Conservation (phyloP, 306 rosid genomes). For the Lathyrus aphaca region DNA sequence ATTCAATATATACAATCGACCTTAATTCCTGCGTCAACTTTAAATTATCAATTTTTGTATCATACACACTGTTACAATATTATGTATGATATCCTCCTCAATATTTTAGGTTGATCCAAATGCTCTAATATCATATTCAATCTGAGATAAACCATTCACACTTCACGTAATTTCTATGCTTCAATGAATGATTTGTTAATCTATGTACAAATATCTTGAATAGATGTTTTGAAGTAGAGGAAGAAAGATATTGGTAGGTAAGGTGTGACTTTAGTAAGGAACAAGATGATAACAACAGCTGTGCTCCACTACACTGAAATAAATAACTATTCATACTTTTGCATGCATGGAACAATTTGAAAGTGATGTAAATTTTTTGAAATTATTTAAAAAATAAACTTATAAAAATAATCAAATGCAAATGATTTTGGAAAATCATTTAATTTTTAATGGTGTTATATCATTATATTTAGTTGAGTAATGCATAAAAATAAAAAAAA, state of each 20-base stretch:
- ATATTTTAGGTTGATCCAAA: no score
- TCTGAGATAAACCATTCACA: no score
- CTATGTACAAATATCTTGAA: neutral
- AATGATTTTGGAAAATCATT: neutral
- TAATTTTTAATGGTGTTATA: neutral
- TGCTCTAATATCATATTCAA: no score
- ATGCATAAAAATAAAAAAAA: neutral
- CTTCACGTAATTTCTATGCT: no score
- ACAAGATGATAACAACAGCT: conserved; percentile 6
- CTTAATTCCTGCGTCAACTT: no score
- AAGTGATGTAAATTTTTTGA: neutral
- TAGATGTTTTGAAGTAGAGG: neutral
- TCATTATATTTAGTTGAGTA: neutral
- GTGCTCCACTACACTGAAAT: conserved; percentile 38
- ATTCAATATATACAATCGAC: no score
- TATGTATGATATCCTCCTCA: no score
- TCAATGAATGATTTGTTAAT: no score
- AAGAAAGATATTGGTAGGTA: neutral
- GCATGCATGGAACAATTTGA: conserved; percentile 26
- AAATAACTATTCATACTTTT: conserved; percentile 4
- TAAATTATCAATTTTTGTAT: no score
- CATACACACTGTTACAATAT: no score
- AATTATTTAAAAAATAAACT: no score
- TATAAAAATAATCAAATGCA: neutral
- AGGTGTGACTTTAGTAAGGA: conserved; percentile 26